Percentiles rank a stretch among this genome's conserved stretches.
Evolutionary conservation across 805 yeast genomes (phyloP).

Genomic region (Maudiozyma pseudohumilis): DNA sequence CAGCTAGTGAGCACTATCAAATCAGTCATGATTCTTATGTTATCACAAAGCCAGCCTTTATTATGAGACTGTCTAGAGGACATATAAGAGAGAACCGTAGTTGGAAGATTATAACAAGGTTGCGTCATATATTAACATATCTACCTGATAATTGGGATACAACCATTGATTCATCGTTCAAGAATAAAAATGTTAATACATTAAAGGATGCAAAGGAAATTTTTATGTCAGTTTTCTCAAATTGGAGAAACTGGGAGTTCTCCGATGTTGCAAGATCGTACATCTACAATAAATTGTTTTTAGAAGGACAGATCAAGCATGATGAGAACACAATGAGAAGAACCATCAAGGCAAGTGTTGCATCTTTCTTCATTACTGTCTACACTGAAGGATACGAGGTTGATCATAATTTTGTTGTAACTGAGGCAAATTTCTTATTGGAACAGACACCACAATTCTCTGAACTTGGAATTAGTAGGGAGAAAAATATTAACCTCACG

Average conservation of each 20-base stretch:
- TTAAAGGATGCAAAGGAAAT: slow-evolving; percentile 45
- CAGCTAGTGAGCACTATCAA: slow-evolving; percentile 39
- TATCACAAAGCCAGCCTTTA: slow-evolving; percentile 78
- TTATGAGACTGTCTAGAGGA: slow-evolving; percentile 56
- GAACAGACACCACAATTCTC: slow-evolving; percentile 13
- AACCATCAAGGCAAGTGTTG: slow-evolving; percentile 11
- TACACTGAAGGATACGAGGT: slow-evolving; percentile 17
- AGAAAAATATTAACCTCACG: slow-evolving; percentile 14
- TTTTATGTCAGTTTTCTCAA: slow-evolving; percentile 50
- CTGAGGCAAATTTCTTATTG: slow-evolving; percentile 13
- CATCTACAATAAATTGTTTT: slow-evolving; percentile 44
- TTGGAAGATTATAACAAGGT: slow-evolving; percentile 76
- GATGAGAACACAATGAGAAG: slow-evolving; percentile 8
- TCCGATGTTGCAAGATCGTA: slow-evolving; percentile 47
- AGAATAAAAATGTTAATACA: slow-evolving; percentile 31
- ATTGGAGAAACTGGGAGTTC: slow-evolving; percentile 93
- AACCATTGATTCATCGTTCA: slow-evolving; percentile 16
- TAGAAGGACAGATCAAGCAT: slow-evolving; percentile 11
- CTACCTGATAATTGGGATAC: slow-evolving; percentile 46
- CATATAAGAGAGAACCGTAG: slow-evolving; percentile 76
- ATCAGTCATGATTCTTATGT: slow-evolving; percentile 83
- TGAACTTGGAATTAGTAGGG: slow-evolving; percentile 8
- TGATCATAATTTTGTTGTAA: slow-evolving; percentile 19
- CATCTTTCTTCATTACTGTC: slow-evolving; percentile 19
- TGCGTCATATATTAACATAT: slow-evolving; percentile 59